Base-by-base conservation (phyloP, 129 eudicot species). In the Sambucus nigra region DNA sequence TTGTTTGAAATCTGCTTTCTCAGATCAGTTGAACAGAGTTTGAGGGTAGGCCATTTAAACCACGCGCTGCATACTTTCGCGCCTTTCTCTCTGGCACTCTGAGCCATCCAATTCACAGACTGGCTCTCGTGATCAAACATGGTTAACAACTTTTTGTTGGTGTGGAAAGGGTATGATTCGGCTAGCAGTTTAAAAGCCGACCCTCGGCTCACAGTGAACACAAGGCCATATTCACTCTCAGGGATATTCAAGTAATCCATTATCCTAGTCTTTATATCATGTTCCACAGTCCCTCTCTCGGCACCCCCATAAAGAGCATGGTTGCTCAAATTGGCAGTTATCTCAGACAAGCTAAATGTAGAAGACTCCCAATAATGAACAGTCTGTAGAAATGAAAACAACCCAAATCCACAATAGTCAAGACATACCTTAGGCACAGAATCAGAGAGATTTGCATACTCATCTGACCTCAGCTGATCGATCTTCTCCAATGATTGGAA, bases 61-160 rank as follows among this genome's bases (percentile, higher is more conserved):
- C 99, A 92, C 0, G 99, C 99, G 44, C 94, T 86, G 17, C 74
- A 71, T 59, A 75, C 87, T 64, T 92, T 92, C 0, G 99, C 99
- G 33, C 99, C 99, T 69, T 86, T 92, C 51, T 82, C 91, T 54
- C 70, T 77, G 15, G 99, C 99, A 73, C 87, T 71, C 65, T 92
- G 96, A 63, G 80, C 85, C 99, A 92, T 92, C 99, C 94, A 92
- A 62, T 82, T 92, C 33, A 92, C 89, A 4, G 99, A 92, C 53
- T 92, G 99, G 72, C 94, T 82, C 77, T 92, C 99, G 19, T 92
- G 99, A 61, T 92, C 99, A 57, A 92, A 92, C 96, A 92, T 92
- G 8, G 99, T 86, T 54, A 92, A 74, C 64, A 92, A 48, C 78
- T 84, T 82, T 59, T 86, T 92, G 64, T 92, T 92, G 28, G 99